Conservation (phyloP, 371 early-diverging fungal genomes). For the Apophysomyces elegans region DNA sequence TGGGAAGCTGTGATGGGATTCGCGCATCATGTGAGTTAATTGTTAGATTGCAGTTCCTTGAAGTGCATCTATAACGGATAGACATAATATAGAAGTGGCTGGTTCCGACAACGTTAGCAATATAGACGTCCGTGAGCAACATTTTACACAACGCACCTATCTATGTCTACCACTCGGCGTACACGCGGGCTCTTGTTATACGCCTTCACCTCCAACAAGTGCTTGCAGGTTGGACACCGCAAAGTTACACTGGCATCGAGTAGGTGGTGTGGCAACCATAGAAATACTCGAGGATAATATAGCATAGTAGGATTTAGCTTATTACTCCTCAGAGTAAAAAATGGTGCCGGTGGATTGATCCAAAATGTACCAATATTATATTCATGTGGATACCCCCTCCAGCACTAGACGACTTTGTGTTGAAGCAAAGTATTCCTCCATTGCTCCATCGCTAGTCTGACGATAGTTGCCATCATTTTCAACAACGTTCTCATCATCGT, state of each 20-base stretch:
- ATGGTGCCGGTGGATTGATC: conserved; percentile 11
- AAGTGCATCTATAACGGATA: conserved; percentile 12
- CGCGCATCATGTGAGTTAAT: not conserved
- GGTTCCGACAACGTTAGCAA: not conserved
- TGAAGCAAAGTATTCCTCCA: not conserved
- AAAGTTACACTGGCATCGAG: not conserved
- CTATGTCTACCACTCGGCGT: conserved; percentile 11
- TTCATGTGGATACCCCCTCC: not conserved
- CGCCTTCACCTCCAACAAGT: not conserved
- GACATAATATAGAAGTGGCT: conserved; percentile 24
- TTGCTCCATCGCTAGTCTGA: not conserved
- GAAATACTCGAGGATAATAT: conserved; percentile 11
- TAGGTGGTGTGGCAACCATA: not conserved
- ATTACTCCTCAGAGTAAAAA: conserved; percentile 6
- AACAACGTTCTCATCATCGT: not conserved
- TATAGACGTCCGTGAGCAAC: not conserved
- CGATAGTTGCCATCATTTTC: not conserved
- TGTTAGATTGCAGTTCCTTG: not conserved
- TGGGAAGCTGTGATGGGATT: not conserved
- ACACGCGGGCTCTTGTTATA: conserved; percentile 11
- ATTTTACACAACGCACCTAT: not conserved
- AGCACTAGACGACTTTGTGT: conserved; percentile 2
- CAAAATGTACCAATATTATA: not conserved
- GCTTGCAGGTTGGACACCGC: conserved; percentile 3
- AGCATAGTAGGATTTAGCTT: not conserved